Percentiles rank a stretch among this genome's conserved stretches.
These are phyloP conservation scores for Lasiodiplodia citricola DNA, from an alignment of 2,329 filamentous ascomycete species.

Conservation along the genomic window DNA sequence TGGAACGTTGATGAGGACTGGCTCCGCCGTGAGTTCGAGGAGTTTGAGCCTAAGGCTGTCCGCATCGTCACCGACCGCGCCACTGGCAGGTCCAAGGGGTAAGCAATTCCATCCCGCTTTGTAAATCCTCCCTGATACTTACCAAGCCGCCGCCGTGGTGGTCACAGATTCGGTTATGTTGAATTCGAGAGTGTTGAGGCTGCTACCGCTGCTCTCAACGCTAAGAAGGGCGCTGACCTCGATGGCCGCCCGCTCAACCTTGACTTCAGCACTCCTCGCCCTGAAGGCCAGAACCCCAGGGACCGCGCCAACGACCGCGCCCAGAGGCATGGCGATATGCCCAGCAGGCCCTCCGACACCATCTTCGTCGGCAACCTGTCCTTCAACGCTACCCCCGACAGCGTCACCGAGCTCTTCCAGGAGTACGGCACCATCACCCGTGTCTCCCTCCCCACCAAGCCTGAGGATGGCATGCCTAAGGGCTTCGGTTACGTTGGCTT, in stretches of 20 bases:
- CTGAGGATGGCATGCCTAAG: conserved; percentile 83
- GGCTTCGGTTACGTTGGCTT: conserved; percentile 93
- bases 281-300: conserved; percentile 46
- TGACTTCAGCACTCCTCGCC: conserved; percentile 74
- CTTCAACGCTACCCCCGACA: conserved; percentile 80
- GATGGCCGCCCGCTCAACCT: conserved; percentile 78
- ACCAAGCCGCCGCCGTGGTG: neutral
- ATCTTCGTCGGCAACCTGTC: conserved; percentile 91
- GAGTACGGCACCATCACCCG: conserved; percentile 74
- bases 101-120: conserved; percentile 35
- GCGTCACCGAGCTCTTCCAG: conserved; percentile 74
- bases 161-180: conserved; percentile 78
- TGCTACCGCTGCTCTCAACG: conserved; percentile 73
- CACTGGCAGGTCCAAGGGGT: conserved; percentile 82
- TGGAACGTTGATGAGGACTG: conserved; percentile 89
- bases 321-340: conserved; percentile 75
- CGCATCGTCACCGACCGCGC: conserved; percentile 85
- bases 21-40: conserved; percentile 80
- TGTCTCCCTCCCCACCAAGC: conserved; percentile 87
- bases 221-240: conserved; percentile 75
- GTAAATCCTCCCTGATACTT: conserved; percentile 35
- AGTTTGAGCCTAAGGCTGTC: conserved; percentile 72
- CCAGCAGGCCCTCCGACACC: conserved; percentile 81
- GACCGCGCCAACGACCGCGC: conserved; percentile 62
- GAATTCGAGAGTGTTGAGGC: conserved; percentile 75